Evolutionary conservation across 371 early-diverging fungal genomes (phyloP), one percentile per base, ranked within the genome.

Genomic region (Saksenaea vasiformis): DNA sequence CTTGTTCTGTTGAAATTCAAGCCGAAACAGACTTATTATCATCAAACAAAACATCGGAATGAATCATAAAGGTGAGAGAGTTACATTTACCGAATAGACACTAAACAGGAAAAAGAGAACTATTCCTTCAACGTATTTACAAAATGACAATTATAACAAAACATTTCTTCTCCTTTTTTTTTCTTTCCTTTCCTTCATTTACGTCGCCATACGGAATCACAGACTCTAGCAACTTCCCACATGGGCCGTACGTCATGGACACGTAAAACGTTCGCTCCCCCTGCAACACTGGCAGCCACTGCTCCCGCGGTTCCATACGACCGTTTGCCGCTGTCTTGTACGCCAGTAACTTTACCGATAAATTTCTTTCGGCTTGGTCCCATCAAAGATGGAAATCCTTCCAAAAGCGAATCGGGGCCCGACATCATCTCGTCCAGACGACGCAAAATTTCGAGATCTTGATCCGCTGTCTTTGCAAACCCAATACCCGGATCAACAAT

Each of bases 401-500:
- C 84, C 26, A 94, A 76, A n/a, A 69, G 76, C 2, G 81, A 68
- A 14, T 83, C 84, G 28, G 71, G 75, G 5, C 72, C 74, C 0
- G 76, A 66, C 3, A 83, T 88, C 69, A 93, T 74, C 47, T 89
- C 89, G 0, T 76, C 74, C 11, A 93, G 74, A 15, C 87, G 83
- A 26, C 91, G 87, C 58, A 98, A 68, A 15, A 98, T 72, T 69
- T 93, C 93, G 68, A 95, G 86, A 70, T 91, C 94, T 68, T 98
- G 98, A 0, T 83, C 85, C 15, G 80, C 79, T 2, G 90, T 89
- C 82, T 99, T 99, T 26, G 98, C 95, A 76, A 98, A 99, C 0
- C 98, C 99, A 54, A 99, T 80, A 14, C 99, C 99, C 1, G 99
- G 99, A 69, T 99, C 99, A 8, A 96, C 72, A 64, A 96, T 91